Percentiles rank a stretch among this genome's conserved stretches.
Conservation (phyloP, 2,329 filamentous ascomycete genomes). For the Metarhizium guizhouense region DNA sequence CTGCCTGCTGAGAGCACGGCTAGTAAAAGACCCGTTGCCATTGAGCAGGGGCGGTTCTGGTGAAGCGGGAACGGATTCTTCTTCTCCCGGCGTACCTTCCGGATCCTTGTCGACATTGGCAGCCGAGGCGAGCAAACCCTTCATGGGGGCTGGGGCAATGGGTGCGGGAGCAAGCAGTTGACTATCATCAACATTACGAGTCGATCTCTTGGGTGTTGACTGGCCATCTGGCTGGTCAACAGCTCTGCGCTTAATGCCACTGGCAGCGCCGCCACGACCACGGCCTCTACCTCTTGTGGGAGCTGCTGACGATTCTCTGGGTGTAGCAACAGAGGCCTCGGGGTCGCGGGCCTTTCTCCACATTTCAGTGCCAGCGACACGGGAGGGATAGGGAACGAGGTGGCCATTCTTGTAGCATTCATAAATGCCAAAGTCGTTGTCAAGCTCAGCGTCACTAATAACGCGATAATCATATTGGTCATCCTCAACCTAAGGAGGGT, state of each 20-base stretch:
- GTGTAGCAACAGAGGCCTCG: slow-evolving; percentile 26
- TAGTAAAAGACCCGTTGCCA: slow-evolving; percentile 14
- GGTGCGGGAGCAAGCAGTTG: slow-evolving; percentile 15
- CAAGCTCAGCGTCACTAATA: slow-evolving; percentile 34
- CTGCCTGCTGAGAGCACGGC: slow-evolving; percentile 18
- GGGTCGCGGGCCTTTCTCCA: slow-evolving; percentile 27
- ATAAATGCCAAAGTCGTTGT: slow-evolving; percentile 34
- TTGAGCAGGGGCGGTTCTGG: slow-evolving; percentile 24
- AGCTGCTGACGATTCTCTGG: slow-evolving; percentile 15
- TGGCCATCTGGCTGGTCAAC: slow-evolving; percentile 40
- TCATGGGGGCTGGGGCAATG: slow-evolving; percentile 22
- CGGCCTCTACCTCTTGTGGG: slow-evolving; percentile 21
- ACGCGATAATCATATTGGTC: slow-evolving; percentile 35
- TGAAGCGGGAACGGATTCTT: slow-evolving; percentile 26
- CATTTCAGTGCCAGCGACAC: slow-evolving; percentile 33
- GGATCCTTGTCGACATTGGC: slow-evolving; percentile 26
- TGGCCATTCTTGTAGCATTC: slow-evolving; percentile 30
- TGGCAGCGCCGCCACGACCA: slow-evolving; percentile 25
- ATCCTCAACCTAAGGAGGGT: slow-evolving; percentile 27
- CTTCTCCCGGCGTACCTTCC: slow-evolving; percentile 24
- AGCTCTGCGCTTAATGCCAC: slow-evolving; percentile 39
- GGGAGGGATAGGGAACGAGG: slow-evolving; percentile 36
- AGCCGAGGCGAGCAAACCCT: slow-evolving; percentile 30
- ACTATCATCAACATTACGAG: slow-evolving; percentile 23
- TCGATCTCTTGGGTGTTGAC: slow-evolving; percentile 38